Percentiles rank a stretch among this genome's conserved stretches.
phyloP scores from a whole-genome alignment of 139 green algal genomes.

The Coelastrella sp. region DNA sequence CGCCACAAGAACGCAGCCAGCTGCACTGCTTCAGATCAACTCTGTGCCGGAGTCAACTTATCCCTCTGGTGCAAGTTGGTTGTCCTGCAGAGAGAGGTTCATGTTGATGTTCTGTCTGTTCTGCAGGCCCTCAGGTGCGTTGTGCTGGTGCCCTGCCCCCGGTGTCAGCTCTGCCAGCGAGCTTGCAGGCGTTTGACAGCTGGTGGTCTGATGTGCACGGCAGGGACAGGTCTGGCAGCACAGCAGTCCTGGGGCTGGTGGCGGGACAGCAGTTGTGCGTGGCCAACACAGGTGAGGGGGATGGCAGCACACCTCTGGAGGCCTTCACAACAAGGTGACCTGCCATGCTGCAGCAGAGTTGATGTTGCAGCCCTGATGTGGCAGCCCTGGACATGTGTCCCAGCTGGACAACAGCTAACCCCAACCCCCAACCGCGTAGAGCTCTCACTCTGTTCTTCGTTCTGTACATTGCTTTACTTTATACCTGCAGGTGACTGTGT shows the following conservation, averaged over 20 bases:
- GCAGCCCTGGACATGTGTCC: neutral
- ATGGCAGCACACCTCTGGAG: neutral
- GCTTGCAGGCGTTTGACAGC: conserved; percentile 6
- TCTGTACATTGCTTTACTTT: neutral
- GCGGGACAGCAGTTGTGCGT: neutral
- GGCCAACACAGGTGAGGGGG: neutral
- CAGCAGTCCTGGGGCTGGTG: conserved; percentile 16
- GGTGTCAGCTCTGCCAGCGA: neutral
- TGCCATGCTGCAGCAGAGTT: too few species aligned
- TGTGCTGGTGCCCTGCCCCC: neutral
- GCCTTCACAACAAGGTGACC: too few species aligned
- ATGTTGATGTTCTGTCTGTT: neutral
- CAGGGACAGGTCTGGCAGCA: conserved; percentile 31
- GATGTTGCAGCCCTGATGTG: too few species aligned
- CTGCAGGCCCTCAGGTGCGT: neutral
- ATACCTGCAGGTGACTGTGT: conserved; percentile 28
- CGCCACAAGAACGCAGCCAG: too few species aligned
- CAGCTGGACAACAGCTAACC: neutral
- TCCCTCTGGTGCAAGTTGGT: too few species aligned
- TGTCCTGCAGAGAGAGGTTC: too few species aligned
- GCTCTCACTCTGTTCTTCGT: neutral
- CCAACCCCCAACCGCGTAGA: too few species aligned
- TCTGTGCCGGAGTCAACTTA: too few species aligned
- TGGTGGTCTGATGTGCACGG: neutral
- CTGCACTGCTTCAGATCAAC: too few species aligned